Base-by-base conservation (phyloP, 2,329 filamentous ascomycete genomes). In the Arthrinium puccinioides region DNA sequence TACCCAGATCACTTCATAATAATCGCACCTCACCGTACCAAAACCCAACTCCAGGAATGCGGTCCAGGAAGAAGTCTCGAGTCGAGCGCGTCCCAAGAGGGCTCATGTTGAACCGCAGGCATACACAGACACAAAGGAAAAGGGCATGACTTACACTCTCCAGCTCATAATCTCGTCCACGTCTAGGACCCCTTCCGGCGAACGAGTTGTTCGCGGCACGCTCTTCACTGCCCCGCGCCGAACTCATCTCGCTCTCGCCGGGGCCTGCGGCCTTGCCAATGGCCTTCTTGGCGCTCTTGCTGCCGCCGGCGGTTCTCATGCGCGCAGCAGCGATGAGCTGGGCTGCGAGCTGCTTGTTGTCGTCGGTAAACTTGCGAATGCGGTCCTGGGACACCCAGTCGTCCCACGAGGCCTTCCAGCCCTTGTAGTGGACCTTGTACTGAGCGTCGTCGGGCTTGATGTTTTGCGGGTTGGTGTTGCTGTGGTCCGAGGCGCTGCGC, bases 401-500 rank as follows among this genome's bases (percentile, higher is more conserved):
- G 66, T 98, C 92, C 92, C 92, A 98, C 74, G 88, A 96, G 61
- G 90, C 89, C 72, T 98, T 98, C 92, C 92, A 98, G 55, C 92
- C 92, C 64, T 97, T 97, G 70, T 98, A 98, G 64, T 98, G 92
- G 38, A 98, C 85, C 56, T 86, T 85, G 67, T 94, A 98, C 59
- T 87, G 79, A 56, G 79, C 88, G 23, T 83, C 79, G 43, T 82
- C 67, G 15, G 65, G 82, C 59, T 79, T 37, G 40, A 36, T 81
- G 62, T 84, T 82, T 54, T 82, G 82, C 30, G 53, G 73, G 70
- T 60, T 69, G 66, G 50, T 74, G 37, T 36, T 74, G 70, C 58
- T 67, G 65, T 50, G 74, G 19, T 40, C 41, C 8, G 43, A 38
- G 23, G 40, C 40, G 18, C 36, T 39, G 28, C 42, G 79, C 21